These are phyloP conservation scores for Ascochyta koolunga DNA, from an alignment of 2,329 filamentous ascomycete genomes.

Conservation along the genomic window DNA sequence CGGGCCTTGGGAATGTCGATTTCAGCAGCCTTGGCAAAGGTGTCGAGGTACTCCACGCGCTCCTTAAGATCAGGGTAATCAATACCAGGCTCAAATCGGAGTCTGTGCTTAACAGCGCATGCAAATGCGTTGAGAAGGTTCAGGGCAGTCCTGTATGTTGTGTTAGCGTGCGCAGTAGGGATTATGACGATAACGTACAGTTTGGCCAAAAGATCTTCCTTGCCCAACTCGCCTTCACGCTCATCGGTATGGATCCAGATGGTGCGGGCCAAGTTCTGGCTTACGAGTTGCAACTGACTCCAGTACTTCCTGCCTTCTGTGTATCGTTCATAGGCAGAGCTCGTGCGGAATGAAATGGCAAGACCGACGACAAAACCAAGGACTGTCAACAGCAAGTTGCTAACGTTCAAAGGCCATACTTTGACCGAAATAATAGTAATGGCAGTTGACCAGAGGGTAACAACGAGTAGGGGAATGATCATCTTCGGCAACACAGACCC, in stretches of 20 bases:
- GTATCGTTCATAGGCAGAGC: slow-evolving; percentile 75
- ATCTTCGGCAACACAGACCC: slow-evolving; percentile 77
- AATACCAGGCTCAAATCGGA: slow-evolving; percentile 82
- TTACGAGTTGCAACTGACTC: slow-evolving; percentile 62
- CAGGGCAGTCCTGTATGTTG: slow-evolving; percentile 62
- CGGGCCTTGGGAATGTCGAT: slow-evolving; percentile 44
- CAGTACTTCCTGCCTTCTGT: slow-evolving; percentile 68
- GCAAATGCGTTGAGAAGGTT: slow-evolving; percentile 80
- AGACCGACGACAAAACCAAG: slow-evolving; percentile 83
- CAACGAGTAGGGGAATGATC: slow-evolving; percentile 69
- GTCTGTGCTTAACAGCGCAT: slow-evolving; percentile 78
- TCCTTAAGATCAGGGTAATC: slow-evolving; percentile 76
- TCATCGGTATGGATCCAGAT: slow-evolving; percentile 82
- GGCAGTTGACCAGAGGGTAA: slow-evolving; percentile 68
- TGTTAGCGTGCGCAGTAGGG: background rate
- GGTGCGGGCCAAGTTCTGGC: slow-evolving; percentile 67
- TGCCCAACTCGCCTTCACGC: slow-evolving; percentile 62
- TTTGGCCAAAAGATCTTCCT: slow-evolving; percentile 73
- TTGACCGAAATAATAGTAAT: slow-evolving; percentile 60
- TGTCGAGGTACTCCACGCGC: slow-evolving; percentile 74
- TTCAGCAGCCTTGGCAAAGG: slow-evolving; percentile 69
- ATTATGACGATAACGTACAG: slow-evolving; percentile 49
- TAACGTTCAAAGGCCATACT: slow-evolving; percentile 61
- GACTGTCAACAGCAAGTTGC: slow-evolving; percentile 74
- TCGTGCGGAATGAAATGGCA: slow-evolving; percentile 76